A percentile compares a stretch with the other conserved stretches of the same genome.
Evolutionary conservation across 2,329 filamentous ascomycete genomes (phyloP).

Genomic region (Diaporthe nobilis): DNA sequence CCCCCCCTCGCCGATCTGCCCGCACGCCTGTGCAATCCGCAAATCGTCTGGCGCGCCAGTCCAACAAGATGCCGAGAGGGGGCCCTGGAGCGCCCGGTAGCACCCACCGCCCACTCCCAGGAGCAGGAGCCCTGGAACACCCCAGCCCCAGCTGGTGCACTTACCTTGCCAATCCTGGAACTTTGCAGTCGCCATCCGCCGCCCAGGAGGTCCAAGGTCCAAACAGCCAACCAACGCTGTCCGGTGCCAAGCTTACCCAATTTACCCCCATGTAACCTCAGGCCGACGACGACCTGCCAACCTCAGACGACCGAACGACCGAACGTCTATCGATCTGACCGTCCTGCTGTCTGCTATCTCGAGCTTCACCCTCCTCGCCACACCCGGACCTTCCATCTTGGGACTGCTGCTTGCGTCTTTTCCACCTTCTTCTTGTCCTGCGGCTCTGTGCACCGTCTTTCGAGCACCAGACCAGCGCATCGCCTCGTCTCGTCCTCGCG

Average conservation of each 20-base stretch:
- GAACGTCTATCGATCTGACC: not conserved
- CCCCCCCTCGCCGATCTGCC: constrained; percentile 8
- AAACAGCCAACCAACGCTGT: constrained; percentile 26
- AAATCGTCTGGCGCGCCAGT: constrained; percentile 18
- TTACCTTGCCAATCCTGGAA: constrained; percentile 12
- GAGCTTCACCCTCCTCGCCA: constrained; percentile 8
- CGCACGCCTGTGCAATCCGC: constrained; percentile 14
- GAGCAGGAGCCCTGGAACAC: constrained; percentile 2
- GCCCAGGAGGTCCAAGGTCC: not conserved
- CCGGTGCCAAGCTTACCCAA: constrained; percentile 29
- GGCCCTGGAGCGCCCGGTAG: not conserved
- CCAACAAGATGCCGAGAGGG: constrained; percentile 17
- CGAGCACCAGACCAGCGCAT: not conserved
- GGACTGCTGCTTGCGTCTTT: constrained; percentile 1
- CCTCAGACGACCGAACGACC: constrained; percentile 25
- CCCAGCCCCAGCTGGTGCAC: not conserved
- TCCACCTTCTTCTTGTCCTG: not conserved
- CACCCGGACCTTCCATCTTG: not conserved
- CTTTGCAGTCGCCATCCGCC: constrained; percentile 28
- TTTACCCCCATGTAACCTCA: constrained; percentile 40
- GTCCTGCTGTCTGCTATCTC: not conserved
- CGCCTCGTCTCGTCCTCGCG: not conserved
- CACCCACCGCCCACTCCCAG: not conserved
- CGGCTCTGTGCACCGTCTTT: not conserved
- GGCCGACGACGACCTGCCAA: constrained; percentile 39